phyloP scores from a whole-genome alignment of 495 filamentous ascomycete species.

The Neurospora intermedia region DNA sequence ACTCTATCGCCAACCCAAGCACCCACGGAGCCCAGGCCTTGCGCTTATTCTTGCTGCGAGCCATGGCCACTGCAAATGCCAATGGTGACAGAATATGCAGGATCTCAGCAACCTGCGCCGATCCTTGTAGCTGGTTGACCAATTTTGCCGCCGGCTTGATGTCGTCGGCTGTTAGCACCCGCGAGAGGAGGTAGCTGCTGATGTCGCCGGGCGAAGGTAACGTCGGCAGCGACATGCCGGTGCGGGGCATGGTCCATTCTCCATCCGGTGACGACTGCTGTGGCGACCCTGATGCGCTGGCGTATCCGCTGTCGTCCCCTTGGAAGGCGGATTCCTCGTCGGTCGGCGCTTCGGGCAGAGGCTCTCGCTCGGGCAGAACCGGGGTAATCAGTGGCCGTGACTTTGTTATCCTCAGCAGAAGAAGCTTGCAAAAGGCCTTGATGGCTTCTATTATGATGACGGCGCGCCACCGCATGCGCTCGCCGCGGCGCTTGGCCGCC shows the following conservation, averaged over 20 bases:
- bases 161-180: conserved; percentile 89
- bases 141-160: conserved; percentile 82
- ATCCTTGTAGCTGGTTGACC: conserved; percentile 63
- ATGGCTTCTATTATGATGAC: conserved; percentile 77
- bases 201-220: conserved; percentile 73
- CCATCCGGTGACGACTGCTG: conserved; percentile 22
- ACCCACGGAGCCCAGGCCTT: conserved; percentile 80
- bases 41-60: conserved; percentile 49
- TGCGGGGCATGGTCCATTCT: conserved; percentile 92
- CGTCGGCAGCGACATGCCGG: conserved; percentile 68
- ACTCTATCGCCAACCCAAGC: conserved; percentile 76
- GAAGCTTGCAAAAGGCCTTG: conserved; percentile 77
- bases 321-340: conserved; percentile 27
- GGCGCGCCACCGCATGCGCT: conserved; percentile 78
- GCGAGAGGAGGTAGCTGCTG: conserved; percentile 74
- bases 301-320: conserved; percentile 1
- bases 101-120: conserved; percentile 68
- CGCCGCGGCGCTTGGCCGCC: conserved; percentile 71
- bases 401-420: conserved; percentile 75
- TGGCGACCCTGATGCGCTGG: neutral
- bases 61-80: conserved; percentile 77
- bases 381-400: conserved; percentile 76
- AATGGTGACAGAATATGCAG: conserved; percentile 85
- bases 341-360: conserved; percentile 41
- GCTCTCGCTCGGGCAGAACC: conserved; percentile 76